Base-by-base conservation (phyloP, 768 basidiomycete species). In the Mrakia gelida region DNA sequence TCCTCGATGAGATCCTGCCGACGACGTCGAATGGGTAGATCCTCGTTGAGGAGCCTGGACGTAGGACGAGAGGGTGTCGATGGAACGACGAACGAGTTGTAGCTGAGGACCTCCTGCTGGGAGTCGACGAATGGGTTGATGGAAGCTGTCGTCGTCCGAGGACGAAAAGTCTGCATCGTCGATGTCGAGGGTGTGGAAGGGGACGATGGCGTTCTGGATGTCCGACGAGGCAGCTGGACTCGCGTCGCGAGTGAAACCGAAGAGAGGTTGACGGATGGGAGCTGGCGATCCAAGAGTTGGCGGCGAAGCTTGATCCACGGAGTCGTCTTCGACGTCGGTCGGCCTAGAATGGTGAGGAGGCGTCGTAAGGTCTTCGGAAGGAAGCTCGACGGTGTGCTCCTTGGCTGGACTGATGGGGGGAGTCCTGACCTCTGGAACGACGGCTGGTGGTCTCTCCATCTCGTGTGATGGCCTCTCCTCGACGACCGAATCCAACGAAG, bases 381-480 rank as follows among this genome's bases (percentile, higher is more conserved):
- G 56, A 43, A 65, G 16, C 43, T 43, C 41, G 16, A 45, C 30
- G n/a, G 62, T 26, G 30, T 45, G 38, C 34, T 45, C 73, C 61
- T 34, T 11, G 23, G 1, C 26, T 10, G 61, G 62, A 21, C 3
- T 41, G 38, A 70, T 43, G 18, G 26, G 38, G 8, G 38, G 41
- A 8, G 18, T 70, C 6, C 18, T 16, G 10, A 38, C 41, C 38
- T 41, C 67, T 0, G 67, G 67, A n/a, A 70, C 5, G 10, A 70
- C 26, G 5, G 67, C 34, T 1, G 38, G 34, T 10, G 67, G 67
- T 38, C 61, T 56, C 28, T 73, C 54, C 56, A 71, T 34, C 59
- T 77, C 76, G 56, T 59, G 30, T 4, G 76, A 77, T 9, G 71
- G 41, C 28, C 76, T 61, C 71, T 77, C 76, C 71, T 77, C 76